These are phyloP conservation scores for Sporothrix brasiliensis DNA, from an alignment of 2,329 filamentous ascomycete genomes.

Conservation along the genomic window DNA sequence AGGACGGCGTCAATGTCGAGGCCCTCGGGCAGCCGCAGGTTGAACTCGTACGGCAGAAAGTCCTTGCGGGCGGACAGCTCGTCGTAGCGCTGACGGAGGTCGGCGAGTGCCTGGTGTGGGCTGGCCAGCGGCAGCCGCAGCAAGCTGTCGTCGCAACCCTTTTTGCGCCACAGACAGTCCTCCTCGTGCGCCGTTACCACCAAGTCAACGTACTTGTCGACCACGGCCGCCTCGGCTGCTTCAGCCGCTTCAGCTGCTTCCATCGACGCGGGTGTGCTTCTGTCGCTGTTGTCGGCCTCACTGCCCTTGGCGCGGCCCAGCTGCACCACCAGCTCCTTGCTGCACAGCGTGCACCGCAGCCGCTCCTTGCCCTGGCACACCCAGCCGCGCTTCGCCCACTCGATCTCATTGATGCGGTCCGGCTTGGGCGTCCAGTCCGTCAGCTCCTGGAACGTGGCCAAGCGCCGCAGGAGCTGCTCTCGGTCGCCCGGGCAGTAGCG, in stretches of 20 bases:
- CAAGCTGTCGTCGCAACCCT: constrained; percentile 76
- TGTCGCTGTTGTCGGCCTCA: neutral
- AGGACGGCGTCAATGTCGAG: constrained; percentile 57
- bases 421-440: constrained; percentile 95
- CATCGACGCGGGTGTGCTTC: neutral
- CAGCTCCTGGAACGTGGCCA: constrained; percentile 88
- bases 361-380: constrained; percentile 80
- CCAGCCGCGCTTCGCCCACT: constrained; percentile 96
- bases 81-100: constrained; percentile 66
- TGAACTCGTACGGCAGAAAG: constrained; percentile 64
- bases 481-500: constrained; percentile 88
- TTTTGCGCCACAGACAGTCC: constrained; percentile 81
- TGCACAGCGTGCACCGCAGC: constrained; percentile 83
- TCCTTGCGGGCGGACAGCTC: constrained; percentile 59
- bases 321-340: constrained; percentile 80
- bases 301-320: constrained; percentile 61
- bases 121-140: constrained; percentile 67
- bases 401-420: constrained; percentile 79
- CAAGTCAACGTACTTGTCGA: constrained; percentile 73
- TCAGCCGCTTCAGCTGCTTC: constrained; percentile 56
- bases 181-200: constrained; percentile 76
- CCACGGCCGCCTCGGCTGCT: constrained; percentile 67
- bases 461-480: constrained; percentile 74
- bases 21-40: constrained; percentile 58
- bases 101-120: constrained; percentile 59